A percentile compares a stretch with the other conserved stretches of the same genome.
These are phyloP conservation scores for Aquilaria yunnanensis DNA, from an alignment of 345 rosid species.

Conservation along the genomic window DNA sequence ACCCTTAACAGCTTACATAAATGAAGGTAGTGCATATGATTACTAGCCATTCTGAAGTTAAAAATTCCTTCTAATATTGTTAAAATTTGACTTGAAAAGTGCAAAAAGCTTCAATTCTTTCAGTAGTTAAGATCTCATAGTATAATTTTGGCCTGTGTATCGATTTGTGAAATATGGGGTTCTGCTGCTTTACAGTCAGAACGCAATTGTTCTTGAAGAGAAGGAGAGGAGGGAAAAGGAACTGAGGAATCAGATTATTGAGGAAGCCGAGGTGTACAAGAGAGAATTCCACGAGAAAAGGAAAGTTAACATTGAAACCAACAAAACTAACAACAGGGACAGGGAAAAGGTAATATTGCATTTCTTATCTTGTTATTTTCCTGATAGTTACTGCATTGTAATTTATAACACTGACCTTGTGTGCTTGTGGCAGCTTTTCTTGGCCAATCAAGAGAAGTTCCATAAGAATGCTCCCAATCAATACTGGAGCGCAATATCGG, in stretches of 20 bases:
- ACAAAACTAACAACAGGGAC: conserved; percentile 57
- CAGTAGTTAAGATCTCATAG: background rate
- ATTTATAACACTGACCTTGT: conserved; percentile 6
- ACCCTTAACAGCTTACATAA: too few relatives aligned
- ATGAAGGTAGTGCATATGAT: too few relatives aligned
- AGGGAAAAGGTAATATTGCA: conserved; percentile 48
- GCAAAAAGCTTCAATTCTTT: too few relatives aligned
- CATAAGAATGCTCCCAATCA: conserved; percentile 59
- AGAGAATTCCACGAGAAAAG: conserved; percentile 60
- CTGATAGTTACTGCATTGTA: background rate
- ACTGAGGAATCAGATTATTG: conserved; percentile 50
- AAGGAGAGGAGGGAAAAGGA: conserved; percentile 74
- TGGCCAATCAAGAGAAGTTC: conserved; percentile 65
- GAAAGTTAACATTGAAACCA: conserved; percentile 46
- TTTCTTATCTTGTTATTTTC: background rate
- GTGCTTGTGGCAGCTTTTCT: conserved; percentile 38
- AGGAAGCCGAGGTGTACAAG: conserved; percentile 57
- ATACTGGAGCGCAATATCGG: conserved; percentile 61
- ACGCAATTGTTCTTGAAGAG: conserved; percentile 56
- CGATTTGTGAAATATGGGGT: too few relatives aligned
- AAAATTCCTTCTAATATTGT: too few relatives aligned
- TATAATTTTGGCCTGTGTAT: too few relatives aligned
- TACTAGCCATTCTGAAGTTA: too few relatives aligned
- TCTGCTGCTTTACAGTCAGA: conserved; percentile 37
- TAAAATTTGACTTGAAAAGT: too few relatives aligned